Evolutionary conservation across 2,329 filamentous ascomycete species (phyloP).

Genomic region (Arthrobotrys megalospora): DNA sequence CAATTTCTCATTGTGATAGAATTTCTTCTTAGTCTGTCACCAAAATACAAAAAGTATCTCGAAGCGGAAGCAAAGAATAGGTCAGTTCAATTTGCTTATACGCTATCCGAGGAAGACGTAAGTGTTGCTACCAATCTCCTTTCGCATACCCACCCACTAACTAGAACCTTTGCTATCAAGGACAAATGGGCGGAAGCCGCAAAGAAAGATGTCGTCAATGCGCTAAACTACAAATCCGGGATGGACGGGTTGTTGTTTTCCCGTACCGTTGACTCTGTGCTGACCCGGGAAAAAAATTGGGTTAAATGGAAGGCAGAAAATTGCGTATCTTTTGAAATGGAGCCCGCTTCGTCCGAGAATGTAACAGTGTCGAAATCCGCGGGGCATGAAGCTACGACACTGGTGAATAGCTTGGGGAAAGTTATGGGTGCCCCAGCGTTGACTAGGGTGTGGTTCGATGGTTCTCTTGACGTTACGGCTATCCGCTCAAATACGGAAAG

Average conservation of each 20-base stretch:
- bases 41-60: slow-evolving; percentile 82
- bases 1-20: slow-evolving; percentile 95
- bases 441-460: slow-evolving; percentile 80
- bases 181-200: slow-evolving; percentile 87
- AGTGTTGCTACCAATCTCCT: slow-evolving; percentile 65
- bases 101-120: slow-evolving; percentile 85
- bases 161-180: slow-evolving; percentile 68
- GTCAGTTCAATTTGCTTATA: slow-evolving; percentile 81
- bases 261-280: slow-evolving; percentile 95
- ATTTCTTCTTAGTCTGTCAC: slow-evolving; percentile 91
- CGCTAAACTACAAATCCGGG: slow-evolving; percentile 84
- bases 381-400: slow-evolving; percentile 79
- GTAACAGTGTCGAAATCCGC: slow-evolving; percentile 80
- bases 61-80: slow-evolving; percentile 80
- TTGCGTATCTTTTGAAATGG: slow-evolving; percentile 86
- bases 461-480: slow-evolving; percentile 72
- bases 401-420: slow-evolving; percentile 72
- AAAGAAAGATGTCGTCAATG: slow-evolving; percentile 77
- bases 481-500: slow-evolving; percentile 77
- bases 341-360: slow-evolving; percentile 78
- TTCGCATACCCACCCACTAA: not conserved
- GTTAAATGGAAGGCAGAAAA: slow-evolving; percentile 97
- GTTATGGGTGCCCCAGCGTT: slow-evolving; percentile 80
- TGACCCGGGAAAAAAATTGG: slow-evolving; percentile 98
- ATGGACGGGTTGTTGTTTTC: slow-evolving; percentile 92